Conservation (phyloP, 1,284 basidiomycete species). For the Fistulina hepatica region DNA sequence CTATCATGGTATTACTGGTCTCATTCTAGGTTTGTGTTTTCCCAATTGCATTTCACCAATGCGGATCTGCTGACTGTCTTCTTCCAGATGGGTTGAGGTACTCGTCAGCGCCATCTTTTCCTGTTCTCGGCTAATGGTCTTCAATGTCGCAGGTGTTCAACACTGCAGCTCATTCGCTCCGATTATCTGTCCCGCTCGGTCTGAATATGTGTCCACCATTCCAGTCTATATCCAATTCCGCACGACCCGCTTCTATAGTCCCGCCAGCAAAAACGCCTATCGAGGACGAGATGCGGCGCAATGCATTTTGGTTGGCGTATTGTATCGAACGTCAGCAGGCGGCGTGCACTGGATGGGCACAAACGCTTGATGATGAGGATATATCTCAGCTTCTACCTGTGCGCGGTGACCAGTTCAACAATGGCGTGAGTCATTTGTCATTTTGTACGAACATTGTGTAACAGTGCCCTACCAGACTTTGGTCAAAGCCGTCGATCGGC, state of each 20-base stretch:
- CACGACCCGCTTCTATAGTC: constrained; percentile 45
- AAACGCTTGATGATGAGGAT: constrained; percentile 60
- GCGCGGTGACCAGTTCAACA: constrained; percentile 46
- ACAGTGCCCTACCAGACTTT: constrained; percentile 31
- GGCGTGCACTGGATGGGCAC: constrained; percentile 58
- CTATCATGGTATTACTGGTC: constrained; percentile 65
- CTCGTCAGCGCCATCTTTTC: background rate
- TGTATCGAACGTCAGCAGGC: constrained; percentile 55
- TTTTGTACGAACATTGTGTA: constrained; percentile 12
- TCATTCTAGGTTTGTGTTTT: constrained; percentile 29
- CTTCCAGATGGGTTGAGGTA: constrained; percentile 63
- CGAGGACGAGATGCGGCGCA: constrained; percentile 61
- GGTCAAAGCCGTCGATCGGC: constrained; percentile 45
- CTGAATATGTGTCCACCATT: constrained; percentile 62
- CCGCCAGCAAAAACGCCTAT: constrained; percentile 44
- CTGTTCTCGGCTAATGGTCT: constrained; percentile 6
- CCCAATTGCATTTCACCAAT: background rate
- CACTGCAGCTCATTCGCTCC: constrained; percentile 43
- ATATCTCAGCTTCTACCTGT: constrained; percentile 60
- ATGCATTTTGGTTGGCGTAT: constrained; percentile 66
- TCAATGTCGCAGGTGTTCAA: constrained; percentile 40
- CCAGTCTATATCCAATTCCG: constrained; percentile 44
- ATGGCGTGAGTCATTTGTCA: constrained; percentile 35
- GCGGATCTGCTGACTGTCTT: constrained; percentile 3
- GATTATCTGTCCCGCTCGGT: constrained; percentile 52